Evolutionary conservation across 306 rosid species (phyloP).

Genomic region (Albizia julibrissin): DNA sequence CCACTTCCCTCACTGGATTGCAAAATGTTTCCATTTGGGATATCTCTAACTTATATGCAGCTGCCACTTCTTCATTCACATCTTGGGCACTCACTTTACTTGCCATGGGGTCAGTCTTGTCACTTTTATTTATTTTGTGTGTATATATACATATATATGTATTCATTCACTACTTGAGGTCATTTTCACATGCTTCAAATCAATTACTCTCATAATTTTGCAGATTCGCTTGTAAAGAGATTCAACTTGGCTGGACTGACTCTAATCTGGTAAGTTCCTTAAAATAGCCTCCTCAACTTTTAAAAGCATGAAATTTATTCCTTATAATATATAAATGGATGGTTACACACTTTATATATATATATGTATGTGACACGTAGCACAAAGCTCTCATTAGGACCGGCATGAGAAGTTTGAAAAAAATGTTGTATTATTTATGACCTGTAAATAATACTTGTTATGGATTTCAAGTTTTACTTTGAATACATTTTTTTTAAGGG

Average conservation of each 20-base stretch:
- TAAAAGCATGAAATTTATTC: too few species aligned
- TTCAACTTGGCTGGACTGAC: slow-evolving; percentile 77
- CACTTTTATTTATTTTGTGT: neutral
- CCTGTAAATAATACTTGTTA: neutral
- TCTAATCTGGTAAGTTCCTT: slow-evolving; percentile 67
- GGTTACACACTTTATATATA: too few species aligned
- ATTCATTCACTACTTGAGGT: neutral
- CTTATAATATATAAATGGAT: too few species aligned
- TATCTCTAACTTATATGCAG: slow-evolving; percentile 53
- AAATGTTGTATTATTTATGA: too few species aligned
- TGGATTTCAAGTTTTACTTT: too few species aligned
- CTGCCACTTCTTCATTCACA: slow-evolving; percentile 69
- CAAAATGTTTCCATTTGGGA: slow-evolving; percentile 57
- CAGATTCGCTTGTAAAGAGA: slow-evolving; percentile 94
- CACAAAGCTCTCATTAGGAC: too few species aligned
- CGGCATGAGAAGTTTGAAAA: too few species aligned
- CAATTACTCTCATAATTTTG: slow-evolving; percentile 14
- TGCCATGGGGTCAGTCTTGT: slow-evolving; percentile 75
- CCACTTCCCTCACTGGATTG: slow-evolving; percentile 72
- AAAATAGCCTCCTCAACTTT: neutral
- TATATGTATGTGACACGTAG: too few species aligned
- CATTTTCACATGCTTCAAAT: neutral
- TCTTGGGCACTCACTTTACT: slow-evolving; percentile 73
- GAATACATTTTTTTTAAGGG: too few species aligned
- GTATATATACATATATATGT: neutral